Conservation (phyloP, 768 basidiomycete species). For the Rhizopogon rudus region DNA sequence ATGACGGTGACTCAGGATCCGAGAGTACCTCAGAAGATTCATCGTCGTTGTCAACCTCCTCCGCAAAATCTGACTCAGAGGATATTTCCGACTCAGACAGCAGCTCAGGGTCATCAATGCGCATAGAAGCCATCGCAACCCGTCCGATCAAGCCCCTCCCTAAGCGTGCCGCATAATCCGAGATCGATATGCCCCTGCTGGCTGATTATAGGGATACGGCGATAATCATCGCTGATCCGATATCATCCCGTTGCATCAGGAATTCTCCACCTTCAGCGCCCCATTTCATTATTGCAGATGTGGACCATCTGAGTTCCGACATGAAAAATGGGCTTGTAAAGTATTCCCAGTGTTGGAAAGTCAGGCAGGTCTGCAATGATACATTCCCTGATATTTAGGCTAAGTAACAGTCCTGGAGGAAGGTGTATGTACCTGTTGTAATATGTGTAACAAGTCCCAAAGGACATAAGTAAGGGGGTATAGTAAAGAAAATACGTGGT, state of each 20-base stretch:
- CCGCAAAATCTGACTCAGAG: not conserved
- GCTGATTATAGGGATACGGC: not conserved
- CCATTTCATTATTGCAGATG: not conserved
- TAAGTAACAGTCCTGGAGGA: not conserved
- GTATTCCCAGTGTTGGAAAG: not conserved
- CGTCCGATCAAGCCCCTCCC: slow-evolving; percentile 47
- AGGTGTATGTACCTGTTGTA: not conserved
- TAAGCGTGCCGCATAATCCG: slow-evolving; percentile 24
- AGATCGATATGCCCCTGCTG: slow-evolving; percentile 25
- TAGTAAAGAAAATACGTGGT: not conserved
- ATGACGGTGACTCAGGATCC: not conserved
- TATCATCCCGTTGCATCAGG: not conserved
- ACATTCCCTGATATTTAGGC: too few species aligned
- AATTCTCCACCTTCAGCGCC: not conserved
- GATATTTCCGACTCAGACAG: slow-evolving; percentile 12
- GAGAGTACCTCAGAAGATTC: slow-evolving; percentile 1
- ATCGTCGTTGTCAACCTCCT: slow-evolving; percentile 1
- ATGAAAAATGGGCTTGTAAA: not conserved
- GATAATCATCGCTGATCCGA: not conserved
- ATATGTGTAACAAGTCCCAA: too few species aligned
- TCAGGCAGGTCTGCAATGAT: not conserved
- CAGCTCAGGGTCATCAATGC: slow-evolving; percentile 14
- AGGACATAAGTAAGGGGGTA: not conserved
- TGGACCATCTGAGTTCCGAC: too few species aligned
- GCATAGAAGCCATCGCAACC: slow-evolving; percentile 36